These are phyloP conservation scores for Apostasia shenzhenica DNA, from an alignment of 106 monocot species.

Conservation along the genomic window DNA sequence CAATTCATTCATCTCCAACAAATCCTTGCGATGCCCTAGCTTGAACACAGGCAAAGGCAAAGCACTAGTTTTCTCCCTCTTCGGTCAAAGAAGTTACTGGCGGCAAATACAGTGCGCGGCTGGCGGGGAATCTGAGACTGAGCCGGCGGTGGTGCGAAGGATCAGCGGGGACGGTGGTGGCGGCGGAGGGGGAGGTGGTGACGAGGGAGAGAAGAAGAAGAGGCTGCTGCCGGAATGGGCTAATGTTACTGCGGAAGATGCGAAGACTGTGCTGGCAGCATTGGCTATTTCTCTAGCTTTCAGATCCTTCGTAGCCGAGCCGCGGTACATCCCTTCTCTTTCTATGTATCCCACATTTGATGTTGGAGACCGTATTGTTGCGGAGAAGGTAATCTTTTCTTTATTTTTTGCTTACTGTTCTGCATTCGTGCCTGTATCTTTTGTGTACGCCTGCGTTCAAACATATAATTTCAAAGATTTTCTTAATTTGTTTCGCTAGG, in stretches of 20 bases:
- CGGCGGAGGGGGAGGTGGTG: constrained; percentile 23
- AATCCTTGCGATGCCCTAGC: constrained; percentile 3
- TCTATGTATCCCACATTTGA: constrained; percentile 98
- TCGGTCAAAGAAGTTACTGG: not conserved
- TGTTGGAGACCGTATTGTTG: constrained; percentile 89
- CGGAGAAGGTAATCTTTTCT: constrained; percentile 63
- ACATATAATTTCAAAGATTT: not conserved
- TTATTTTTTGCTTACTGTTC: not conserved
- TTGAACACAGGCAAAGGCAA: constrained; percentile 7
- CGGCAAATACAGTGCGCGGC: not conserved
- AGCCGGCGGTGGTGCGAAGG: constrained; percentile 14
- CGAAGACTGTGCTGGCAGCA: constrained; percentile 75
- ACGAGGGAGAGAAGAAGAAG: constrained; percentile 32
- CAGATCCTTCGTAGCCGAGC: constrained; percentile 87
- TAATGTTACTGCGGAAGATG: constrained; percentile 62
- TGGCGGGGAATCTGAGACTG: constrained; percentile 20
- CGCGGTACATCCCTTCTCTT: constrained; percentile 88
- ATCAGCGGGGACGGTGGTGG: constrained; percentile 17
- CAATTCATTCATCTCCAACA: not conserved
- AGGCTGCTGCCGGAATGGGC: constrained; percentile 78
- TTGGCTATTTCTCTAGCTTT: constrained; percentile 77
- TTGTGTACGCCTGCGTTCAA: not conserved
- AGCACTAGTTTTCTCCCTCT: constrained; percentile 9
- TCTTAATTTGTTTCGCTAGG: not conserved
- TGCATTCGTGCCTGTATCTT: not conserved